Evolutionary conservation across 495 filamentous ascomycete species (phyloP).

Genomic region (Podospora bellae-mahoneyi): DNA sequence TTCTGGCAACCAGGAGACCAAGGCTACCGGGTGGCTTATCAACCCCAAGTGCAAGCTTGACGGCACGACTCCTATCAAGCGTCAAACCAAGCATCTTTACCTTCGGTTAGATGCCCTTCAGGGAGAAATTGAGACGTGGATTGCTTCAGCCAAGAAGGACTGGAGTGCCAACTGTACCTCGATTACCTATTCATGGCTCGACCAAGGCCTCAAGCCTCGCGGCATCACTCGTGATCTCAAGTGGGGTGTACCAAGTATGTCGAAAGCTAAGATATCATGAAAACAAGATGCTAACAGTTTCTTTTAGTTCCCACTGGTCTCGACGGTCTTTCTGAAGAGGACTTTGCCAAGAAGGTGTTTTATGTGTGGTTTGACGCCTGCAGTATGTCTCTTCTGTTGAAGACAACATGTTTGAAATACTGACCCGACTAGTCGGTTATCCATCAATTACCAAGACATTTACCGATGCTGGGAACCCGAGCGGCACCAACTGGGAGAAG

Average conservation of each 20-base stretch:
- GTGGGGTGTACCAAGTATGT: conserved; percentile 63
- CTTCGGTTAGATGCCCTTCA: conserved; percentile 77
- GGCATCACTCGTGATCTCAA: conserved; percentile 90
- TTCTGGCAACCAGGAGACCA: conserved; percentile 24
- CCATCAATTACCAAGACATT: conserved; percentile 92
- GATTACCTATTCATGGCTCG: conserved; percentile 75
- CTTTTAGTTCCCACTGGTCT: conserved; percentile 30
- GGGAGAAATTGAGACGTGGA: conserved; percentile 68
- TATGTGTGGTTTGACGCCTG: conserved; percentile 99
- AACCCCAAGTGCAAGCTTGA: conserved; percentile 76
- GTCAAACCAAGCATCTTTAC: conserved; percentile 64
- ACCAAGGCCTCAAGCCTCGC: conserved; percentile 74
- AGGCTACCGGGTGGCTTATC: conserved; percentile 38
- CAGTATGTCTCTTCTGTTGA: conserved; percentile 35
- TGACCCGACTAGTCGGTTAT: conserved; percentile 62
- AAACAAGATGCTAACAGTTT: conserved; percentile 11
- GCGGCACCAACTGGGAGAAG: conserved; percentile 67
- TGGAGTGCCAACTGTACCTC: conserved; percentile 76
- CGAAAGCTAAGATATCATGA: conserved; percentile 18
- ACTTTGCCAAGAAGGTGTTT: conserved; percentile 77
- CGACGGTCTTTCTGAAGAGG: conserved; percentile 26
- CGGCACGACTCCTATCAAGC: conserved; percentile 67
- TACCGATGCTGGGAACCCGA: conserved; percentile 50
- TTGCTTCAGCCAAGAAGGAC: conserved; percentile 45
- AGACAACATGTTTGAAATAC: conserved; percentile 2